Percentiles rank a stretch among this genome's conserved stretches.
Evolutionary conservation across 2,329 filamentous ascomycete genomes (phyloP).

Genomic region (Hyphodiscus sp.): DNA sequence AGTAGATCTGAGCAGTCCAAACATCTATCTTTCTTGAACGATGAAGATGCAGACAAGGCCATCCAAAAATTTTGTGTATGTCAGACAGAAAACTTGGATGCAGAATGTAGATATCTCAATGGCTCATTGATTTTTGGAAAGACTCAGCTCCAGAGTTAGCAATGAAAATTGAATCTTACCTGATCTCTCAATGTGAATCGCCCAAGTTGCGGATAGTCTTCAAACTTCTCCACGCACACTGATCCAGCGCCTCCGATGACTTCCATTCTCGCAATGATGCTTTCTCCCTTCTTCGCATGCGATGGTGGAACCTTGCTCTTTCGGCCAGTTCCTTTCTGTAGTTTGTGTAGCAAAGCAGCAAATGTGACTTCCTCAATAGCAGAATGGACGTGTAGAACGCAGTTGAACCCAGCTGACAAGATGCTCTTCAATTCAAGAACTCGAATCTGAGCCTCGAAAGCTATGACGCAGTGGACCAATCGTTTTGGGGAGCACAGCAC

Average conservation of each 20-base stretch:
- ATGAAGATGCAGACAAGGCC: too few relatives aligned
- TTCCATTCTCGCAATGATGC: slow-evolving; percentile 88
- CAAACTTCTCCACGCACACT: slow-evolving; percentile 90
- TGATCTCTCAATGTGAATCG: slow-evolving; percentile 86
- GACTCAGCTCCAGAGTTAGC: not conserved
- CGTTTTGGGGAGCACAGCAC: slow-evolving; percentile 94
- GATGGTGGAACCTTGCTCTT: slow-evolving; percentile 92
- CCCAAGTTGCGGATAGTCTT: slow-evolving; percentile 92
- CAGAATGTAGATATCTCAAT: too few relatives aligned
- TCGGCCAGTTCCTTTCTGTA: slow-evolving; percentile 88
- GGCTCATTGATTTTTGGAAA: too few relatives aligned
- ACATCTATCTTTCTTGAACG: too few relatives aligned
- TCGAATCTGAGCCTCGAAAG: slow-evolving; percentile 94
- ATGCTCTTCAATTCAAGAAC: slow-evolving; percentile 94
- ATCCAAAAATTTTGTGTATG: too few relatives aligned
- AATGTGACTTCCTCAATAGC: slow-evolving; percentile 98
- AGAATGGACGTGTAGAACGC: slow-evolving; percentile 93
- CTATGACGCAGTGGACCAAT: slow-evolving; percentile 79
- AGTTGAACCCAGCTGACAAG: slow-evolving; percentile 91
- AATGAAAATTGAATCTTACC: slow-evolving; percentile 41
- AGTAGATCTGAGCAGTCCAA: too few relatives aligned
- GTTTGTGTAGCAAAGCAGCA: slow-evolving; percentile 77
- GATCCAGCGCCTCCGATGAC: slow-evolving; percentile 78
- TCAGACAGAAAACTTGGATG: too few relatives aligned
- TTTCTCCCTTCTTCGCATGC: slow-evolving; percentile 74